These are phyloP conservation scores for Phialemonium atrogriseum DNA, from an alignment of 2,329 filamentous ascomycete species.

Conservation along the genomic window DNA sequence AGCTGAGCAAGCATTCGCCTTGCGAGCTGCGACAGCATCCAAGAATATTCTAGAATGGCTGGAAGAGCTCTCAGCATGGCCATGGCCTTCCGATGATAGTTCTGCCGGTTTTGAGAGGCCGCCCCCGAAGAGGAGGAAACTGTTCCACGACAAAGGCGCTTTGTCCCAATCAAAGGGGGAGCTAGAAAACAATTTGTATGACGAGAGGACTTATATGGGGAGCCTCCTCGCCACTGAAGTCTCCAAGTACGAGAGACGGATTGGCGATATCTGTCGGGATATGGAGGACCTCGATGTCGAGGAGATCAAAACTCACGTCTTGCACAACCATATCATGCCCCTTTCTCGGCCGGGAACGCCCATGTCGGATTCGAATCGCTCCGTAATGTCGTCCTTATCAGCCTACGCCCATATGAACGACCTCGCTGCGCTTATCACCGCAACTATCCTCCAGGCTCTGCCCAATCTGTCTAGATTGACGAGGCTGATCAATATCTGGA, in stretches of 20 bases:
- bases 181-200: conserved; percentile 2
- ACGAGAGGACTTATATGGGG: conserved; percentile 50
- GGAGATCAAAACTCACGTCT: conserved; percentile 80
- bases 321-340: conserved; percentile 68
- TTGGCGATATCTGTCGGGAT: conserved; percentile 64
- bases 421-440: conserved; percentile 81
- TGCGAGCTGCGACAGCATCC: conserved; percentile 61
- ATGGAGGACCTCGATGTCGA: conserved; percentile 68
- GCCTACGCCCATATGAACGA: conserved; percentile 73
- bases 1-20: conserved; percentile 62
- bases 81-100: conserved; percentile 42
- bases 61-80: conserved; percentile 57
- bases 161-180: neutral
- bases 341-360: conserved; percentile 43
- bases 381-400: conserved; percentile 31
- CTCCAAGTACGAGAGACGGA: conserved; percentile 58
- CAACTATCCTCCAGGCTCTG: conserved; percentile 81
- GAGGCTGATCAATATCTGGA: conserved; percentile 70
- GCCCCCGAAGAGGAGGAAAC: conserved; percentile 28
- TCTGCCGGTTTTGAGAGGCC: conserved; percentile 48
- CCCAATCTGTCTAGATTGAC: conserved; percentile 71
- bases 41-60: conserved; percentile 68
- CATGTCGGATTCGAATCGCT: conserved; percentile 34
- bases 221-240: conserved; percentile 60
- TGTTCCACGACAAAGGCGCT: conserved; percentile 18